Evolutionary conservation across 805 yeast genomes (phyloP).

Genomic region (Metschnikowia amazonensis): DNA sequence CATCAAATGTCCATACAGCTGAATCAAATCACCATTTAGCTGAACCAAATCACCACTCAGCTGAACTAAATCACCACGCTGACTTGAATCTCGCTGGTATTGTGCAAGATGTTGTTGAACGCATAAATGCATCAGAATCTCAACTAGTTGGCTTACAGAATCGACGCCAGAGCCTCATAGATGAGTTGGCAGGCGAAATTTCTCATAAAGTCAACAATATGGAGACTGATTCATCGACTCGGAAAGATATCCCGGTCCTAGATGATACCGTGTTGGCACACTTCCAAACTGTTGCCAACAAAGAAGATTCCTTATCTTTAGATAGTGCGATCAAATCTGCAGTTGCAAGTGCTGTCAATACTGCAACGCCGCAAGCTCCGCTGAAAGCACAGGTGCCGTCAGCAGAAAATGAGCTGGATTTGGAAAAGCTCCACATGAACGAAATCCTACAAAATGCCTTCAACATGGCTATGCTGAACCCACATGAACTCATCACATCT

Average conservation of each 20-base stretch:
- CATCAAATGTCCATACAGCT: too few relatives aligned
- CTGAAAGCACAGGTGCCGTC: background rate
- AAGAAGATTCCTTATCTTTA: constrained; percentile 15
- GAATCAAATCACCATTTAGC: too few relatives aligned
- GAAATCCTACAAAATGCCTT: constrained; percentile 75
- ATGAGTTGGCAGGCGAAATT: background rate
- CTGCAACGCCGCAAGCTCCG: constrained; percentile 4
- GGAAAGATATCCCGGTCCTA: constrained; percentile 27
- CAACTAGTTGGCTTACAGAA: constrained; percentile 17
- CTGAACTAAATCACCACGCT: too few relatives aligned
- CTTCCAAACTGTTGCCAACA: constrained; percentile 33
- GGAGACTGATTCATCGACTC: constrained; percentile 1
- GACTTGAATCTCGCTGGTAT: constrained; percentile 16
- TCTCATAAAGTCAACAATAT: background rate
- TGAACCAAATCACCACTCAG: too few relatives aligned
- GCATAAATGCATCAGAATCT: constrained; percentile 13
- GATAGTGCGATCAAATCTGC: constrained; percentile 13
- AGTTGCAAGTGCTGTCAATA: constrained; percentile 13
- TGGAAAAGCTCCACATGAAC: constrained; percentile 57
- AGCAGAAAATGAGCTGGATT: constrained; percentile 35
- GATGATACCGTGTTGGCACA: constrained; percentile 37
- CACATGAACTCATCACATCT: constrained; percentile 41
- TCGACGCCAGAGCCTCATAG: constrained; percentile 1
- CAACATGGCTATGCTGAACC: constrained; percentile 70
- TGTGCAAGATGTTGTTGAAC: constrained; percentile 27